Percentiles rank a stretch among this genome's conserved stretches.
Conservation (phyloP, 2,329 filamentous ascomycete genomes). For the Trichoderma polysporum region DNA sequence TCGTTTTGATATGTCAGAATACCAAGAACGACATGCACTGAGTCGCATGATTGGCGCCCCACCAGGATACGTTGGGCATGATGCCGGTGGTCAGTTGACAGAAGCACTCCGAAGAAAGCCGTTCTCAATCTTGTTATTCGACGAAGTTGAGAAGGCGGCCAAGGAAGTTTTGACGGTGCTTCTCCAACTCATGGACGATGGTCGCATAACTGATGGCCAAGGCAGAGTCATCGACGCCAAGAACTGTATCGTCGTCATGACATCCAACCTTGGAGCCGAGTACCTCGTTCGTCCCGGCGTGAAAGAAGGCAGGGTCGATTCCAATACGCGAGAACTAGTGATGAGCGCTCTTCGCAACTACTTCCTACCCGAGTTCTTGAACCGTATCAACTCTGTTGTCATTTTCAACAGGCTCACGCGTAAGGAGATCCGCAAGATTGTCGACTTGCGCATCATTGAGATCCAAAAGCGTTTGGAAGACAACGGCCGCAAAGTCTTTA, state of each 20-base stretch:
- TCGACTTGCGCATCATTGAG: slow-evolving; percentile 82
- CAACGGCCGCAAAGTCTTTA: slow-evolving; percentile 83
- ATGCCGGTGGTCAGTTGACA: slow-evolving; percentile 92
- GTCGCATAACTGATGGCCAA: slow-evolving; percentile 96
- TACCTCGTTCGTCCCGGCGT: slow-evolving; percentile 78
- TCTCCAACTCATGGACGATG: slow-evolving; percentile 99
- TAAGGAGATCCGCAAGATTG: slow-evolving; percentile 89
- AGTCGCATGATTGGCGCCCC: slow-evolving; percentile 98
- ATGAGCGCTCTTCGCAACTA: slow-evolving; percentile 90
- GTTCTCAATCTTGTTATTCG: slow-evolving; percentile 96
- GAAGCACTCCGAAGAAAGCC: slow-evolving; percentile 91
- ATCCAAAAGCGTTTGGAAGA: slow-evolving; percentile 87
- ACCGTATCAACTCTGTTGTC: slow-evolving; percentile 92
- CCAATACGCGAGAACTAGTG: slow-evolving; percentile 81
- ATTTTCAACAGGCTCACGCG: slow-evolving; percentile 97
- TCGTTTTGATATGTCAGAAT: slow-evolving; percentile 99
- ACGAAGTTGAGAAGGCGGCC: slow-evolving; percentile 97
- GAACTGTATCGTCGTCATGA: slow-evolving; percentile 99
- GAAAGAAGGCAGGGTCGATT: slow-evolving; percentile 81
- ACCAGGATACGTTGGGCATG: slow-evolving; percentile 94
- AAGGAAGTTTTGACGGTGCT: slow-evolving; percentile 97
- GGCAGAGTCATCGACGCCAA: slow-evolving; percentile 90
- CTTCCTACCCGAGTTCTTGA: slow-evolving; percentile 97
- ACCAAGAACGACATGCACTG: slow-evolving; percentile 93
- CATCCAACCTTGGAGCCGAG: slow-evolving; percentile 93